A percentile compares a stretch with the other conserved stretches of the same genome.
Evolutionary conservation across 345 rosid species (phyloP).

Genomic region (Heritiera fomes): DNA sequence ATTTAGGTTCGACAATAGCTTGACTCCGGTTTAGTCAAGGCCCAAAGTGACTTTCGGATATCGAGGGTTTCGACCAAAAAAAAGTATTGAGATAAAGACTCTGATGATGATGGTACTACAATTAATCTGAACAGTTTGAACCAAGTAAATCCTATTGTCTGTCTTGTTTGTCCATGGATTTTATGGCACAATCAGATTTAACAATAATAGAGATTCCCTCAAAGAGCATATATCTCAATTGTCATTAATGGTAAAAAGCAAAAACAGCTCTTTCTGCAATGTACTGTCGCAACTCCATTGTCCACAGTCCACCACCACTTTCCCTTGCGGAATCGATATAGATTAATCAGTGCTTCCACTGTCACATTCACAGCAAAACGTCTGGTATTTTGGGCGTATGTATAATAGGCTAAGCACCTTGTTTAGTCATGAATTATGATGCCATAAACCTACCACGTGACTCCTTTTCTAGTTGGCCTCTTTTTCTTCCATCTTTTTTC

Average conservation of each 20-base stretch:
- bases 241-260: background rate
- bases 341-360: background rate
- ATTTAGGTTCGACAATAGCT: no score
- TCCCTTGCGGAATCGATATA: background rate
- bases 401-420: background rate
- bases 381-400: background rate
- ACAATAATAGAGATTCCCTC: background rate
- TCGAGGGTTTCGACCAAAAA: no score
- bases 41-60: no score
- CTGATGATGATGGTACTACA: background rate
- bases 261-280: background rate
- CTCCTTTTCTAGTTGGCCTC: background rate
- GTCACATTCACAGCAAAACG: background rate
- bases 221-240: background rate
- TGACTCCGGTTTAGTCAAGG: no score
- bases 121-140: background rate
- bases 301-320: background rate
- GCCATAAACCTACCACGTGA: slow-evolving; percentile 16
- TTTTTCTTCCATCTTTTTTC: background rate
- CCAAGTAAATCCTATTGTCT: background rate
- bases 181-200: background rate
- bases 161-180: background rate
- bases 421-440: slow-evolving; percentile 18
- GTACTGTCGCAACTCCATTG: background rate
- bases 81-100: no score